Conservation (phyloP, 176 grass and related monocot species). For the Chrysopogon serrulatus region DNA sequence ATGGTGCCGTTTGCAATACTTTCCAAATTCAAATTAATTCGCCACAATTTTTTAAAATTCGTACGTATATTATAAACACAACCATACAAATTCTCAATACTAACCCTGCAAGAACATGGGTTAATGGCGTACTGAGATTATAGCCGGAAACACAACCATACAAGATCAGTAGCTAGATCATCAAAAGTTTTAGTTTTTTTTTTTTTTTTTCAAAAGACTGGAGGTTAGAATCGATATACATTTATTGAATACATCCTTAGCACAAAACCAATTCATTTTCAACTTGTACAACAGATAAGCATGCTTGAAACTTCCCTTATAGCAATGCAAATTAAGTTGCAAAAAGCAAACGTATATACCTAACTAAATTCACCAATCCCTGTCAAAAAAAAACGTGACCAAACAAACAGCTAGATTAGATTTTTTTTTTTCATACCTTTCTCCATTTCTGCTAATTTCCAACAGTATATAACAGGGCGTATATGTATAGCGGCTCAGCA, state of each 20-base stretch:
- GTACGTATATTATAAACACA: too few relatives aligned
- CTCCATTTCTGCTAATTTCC: slow-evolving; percentile 15
- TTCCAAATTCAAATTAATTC: too few relatives aligned
- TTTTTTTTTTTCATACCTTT: not conserved
- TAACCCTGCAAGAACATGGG: too few relatives aligned
- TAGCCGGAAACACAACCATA: not conserved
- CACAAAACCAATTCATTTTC: slow-evolving; percentile 24
- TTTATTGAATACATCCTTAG: slow-evolving; percentile 30
- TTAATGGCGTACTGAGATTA: too few relatives aligned
- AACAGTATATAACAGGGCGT: slow-evolving; percentile 10
- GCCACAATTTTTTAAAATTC: too few relatives aligned
- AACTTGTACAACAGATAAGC: slow-evolving; percentile 36
- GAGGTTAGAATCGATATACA: slow-evolving; percentile 3
- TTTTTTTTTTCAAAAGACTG: too few relatives aligned
- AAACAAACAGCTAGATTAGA: not conserved
- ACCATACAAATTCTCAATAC: too few relatives aligned
- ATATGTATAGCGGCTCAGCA: slow-evolving; percentile 2
- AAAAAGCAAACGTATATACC: slow-evolving; percentile 30
- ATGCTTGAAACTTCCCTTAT: not conserved
- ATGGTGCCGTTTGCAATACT: too few relatives aligned
- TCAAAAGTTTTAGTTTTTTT: not conserved
- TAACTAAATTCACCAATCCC: slow-evolving; percentile 27
- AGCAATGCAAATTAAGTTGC: not conserved
- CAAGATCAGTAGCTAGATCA: not conserved
- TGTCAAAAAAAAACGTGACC: not conserved